Evolutionary conservation across 345 rosid genomes (phyloP).

Genomic region (Citrus hindsii): DNA sequence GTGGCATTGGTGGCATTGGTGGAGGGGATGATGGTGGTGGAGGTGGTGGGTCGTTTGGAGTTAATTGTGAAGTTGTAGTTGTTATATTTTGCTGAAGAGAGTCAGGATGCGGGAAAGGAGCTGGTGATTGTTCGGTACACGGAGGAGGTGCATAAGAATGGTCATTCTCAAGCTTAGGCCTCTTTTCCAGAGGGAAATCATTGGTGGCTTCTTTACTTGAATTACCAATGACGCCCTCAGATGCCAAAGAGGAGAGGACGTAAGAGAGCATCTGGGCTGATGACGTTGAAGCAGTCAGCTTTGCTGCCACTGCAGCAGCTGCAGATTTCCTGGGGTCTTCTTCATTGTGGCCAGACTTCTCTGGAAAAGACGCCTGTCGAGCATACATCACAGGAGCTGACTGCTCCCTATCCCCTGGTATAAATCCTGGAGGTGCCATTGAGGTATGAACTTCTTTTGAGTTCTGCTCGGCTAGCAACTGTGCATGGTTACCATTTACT

Average conservation of each 20-base stretch:
- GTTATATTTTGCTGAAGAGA: slow-evolving; percentile 29
- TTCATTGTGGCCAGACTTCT: slow-evolving; percentile 24
- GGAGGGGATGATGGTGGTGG: slow-evolving; percentile 60
- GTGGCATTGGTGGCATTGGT: slow-evolving; percentile 40
- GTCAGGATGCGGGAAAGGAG: slow-evolving; percentile 30
- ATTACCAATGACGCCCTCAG: slow-evolving; percentile 70
- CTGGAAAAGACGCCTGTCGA: slow-evolving; percentile 27
- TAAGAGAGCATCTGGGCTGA: slow-evolving; percentile 73
- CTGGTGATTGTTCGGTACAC: slow-evolving; percentile 26
- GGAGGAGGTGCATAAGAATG: slow-evolving; percentile 48
- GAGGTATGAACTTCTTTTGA: slow-evolving; percentile 28
- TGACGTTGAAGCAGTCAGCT: slow-evolving; percentile 17
- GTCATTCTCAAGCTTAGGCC: slow-evolving; percentile 64
- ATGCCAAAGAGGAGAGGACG: slow-evolving; percentile 90
- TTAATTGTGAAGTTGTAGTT: slow-evolving; percentile 23
- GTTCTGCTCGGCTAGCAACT: slow-evolving; percentile 21
- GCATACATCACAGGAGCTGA: slow-evolving; percentile 37
- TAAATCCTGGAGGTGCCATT: slow-evolving; percentile 25
- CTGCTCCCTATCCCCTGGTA: slow-evolving; percentile 29
- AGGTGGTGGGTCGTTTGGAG: slow-evolving; percentile 44
- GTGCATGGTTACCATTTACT: slow-evolving; percentile 10
- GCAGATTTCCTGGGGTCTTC: slow-evolving; percentile 39
- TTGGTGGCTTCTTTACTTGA: slow-evolving; percentile 41
- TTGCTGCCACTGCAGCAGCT: slow-evolving; percentile 36
- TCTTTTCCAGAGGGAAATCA: slow-evolving; percentile 63